These are phyloP conservation scores for Alternaria triticina DNA, from an alignment of 2,329 filamentous ascomycete species.

Conservation along the genomic window DNA sequence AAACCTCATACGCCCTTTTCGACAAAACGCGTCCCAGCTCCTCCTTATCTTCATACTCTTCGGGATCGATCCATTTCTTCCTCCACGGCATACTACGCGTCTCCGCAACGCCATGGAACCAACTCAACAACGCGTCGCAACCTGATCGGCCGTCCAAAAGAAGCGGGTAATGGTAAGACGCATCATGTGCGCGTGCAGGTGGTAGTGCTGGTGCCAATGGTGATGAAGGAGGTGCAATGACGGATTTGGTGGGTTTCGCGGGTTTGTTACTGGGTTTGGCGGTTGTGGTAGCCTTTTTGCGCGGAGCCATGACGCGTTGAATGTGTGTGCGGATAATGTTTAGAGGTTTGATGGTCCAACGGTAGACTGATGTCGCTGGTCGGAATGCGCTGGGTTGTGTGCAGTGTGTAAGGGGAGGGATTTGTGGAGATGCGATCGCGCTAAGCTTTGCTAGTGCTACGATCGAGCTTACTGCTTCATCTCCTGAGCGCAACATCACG, in stretches of 20 bases:
- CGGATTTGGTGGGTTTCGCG: slow-evolving; percentile 1
- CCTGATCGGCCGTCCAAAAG: slow-evolving; percentile 23
- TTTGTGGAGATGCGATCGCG: slow-evolving; percentile 7
- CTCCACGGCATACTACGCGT: slow-evolving; percentile 53
- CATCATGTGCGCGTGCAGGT: slow-evolving; percentile 34
- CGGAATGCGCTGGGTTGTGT: too few species aligned
- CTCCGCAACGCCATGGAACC: slow-evolving; percentile 42
- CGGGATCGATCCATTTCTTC: slow-evolving; percentile 62
- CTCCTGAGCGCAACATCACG: neutral
- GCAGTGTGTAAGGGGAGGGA: neutral
- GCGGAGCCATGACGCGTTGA: slow-evolving; percentile 20
- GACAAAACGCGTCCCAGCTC: slow-evolving; percentile 54
- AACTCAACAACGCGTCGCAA: slow-evolving; percentile 32
- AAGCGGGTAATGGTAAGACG: slow-evolving; percentile 41
- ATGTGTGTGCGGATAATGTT: neutral
- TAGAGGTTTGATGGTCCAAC: neutral
- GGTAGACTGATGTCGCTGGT: neutral
- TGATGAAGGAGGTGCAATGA: slow-evolving; percentile 20
- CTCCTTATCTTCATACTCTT: slow-evolving; percentile 23
- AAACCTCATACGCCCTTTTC: slow-evolving; percentile 68
- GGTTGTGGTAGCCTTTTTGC: slow-evolving; percentile 10
- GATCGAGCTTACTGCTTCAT: slow-evolving; percentile 2
- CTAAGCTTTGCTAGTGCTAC: slow-evolving; percentile 4
- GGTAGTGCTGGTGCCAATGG: slow-evolving; percentile 24
- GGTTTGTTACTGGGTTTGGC: slow-evolving; percentile 8